A percentile compares a stretch with the other conserved stretches of the same genome.
These are phyloP conservation scores for Aureobasidium musti DNA, from an alignment of 2,329 filamentous ascomycete species.

Conservation along the genomic window DNA sequence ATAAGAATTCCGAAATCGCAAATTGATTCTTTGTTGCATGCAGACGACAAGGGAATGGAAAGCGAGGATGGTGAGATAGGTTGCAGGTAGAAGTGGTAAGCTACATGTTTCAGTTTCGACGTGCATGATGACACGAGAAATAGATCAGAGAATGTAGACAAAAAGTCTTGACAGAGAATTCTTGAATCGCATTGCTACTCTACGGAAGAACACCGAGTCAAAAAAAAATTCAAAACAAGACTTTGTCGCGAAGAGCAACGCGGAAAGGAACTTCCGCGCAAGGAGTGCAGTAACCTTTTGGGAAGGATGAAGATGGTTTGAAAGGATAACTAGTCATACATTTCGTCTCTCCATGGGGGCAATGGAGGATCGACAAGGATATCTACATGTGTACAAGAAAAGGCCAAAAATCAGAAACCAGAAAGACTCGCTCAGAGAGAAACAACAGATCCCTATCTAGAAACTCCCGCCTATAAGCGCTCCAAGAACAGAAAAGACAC, in stretches of 20 bases:
- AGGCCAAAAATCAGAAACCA: background rate
- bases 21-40: background rate
- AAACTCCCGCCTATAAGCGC: constrained; percentile 15
- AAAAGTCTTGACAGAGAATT: too few species aligned
- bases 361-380: background rate
- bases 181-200: too few species aligned
- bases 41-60: background rate
- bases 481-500: background rate
- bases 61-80: too few species aligned
- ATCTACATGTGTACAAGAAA: constrained; percentile 23
- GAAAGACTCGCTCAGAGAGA: background rate
- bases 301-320: constrained; percentile 9
- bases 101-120: too few species aligned
- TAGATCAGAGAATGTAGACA: background rate
- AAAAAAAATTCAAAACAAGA: too few species aligned
- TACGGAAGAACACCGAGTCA: too few species aligned
- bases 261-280: too few species aligned
- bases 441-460: background rate
- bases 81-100: background rate
- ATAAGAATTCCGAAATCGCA: background rate
- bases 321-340: constrained; percentile 19
- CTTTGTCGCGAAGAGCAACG: too few species aligned
- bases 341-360: background rate
- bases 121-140: background rate
- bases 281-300: background rate